Evolutionary conservation across 129 eudicot species (phyloP), one percentile per base, ranked within the genome.

Genomic region (Sambucus nigra): DNA sequence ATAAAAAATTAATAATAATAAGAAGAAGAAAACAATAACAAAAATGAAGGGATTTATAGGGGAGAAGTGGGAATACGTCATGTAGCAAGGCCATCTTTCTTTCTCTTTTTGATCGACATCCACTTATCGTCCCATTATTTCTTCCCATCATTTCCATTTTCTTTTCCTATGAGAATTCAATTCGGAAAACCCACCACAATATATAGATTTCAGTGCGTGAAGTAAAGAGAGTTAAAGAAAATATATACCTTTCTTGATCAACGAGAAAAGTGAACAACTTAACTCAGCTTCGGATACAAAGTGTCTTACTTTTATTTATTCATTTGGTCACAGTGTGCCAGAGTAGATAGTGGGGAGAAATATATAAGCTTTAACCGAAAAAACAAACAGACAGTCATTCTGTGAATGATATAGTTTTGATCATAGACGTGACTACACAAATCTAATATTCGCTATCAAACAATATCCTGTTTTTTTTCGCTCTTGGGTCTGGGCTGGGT

Each of bases 41-140:
- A 57, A 33, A 19, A 5, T 6, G 8, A 11, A 7, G 35, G 7
- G 27, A 44, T 35, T 3, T 17, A 3, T 28, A 28, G 17, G 7
- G n/a, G 22, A 25, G 26, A 55, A 16, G 20, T 15, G 15, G 23
- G 52, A n/a, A n/a, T 88, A 91, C 98, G 82, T 91, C 98, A 85
- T 79, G 81, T 29, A 76, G 76, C 19, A 91, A 79, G 32, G 98
- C 95, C 64, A 79, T 40, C 63, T 82, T 91, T 73, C 79, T 71
- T 61, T 82, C 95, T 67, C 76, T 76, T n/a, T 72, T 72, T 0
- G 87, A 58, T 59, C 53, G 62, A 22, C 74, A 55, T 25, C 67
- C 53, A 68, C 49, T 73, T n/a, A 25, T 73, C 26, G 26, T 57
- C 12, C 59, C 51, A 66, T 52, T 73, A 71, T 65, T 66, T 67